Evolutionary conservation across 2,329 filamentous ascomycete species (phyloP), one percentile per base, ranked within the genome.

Genomic region (Elsinoe batatas): DNA sequence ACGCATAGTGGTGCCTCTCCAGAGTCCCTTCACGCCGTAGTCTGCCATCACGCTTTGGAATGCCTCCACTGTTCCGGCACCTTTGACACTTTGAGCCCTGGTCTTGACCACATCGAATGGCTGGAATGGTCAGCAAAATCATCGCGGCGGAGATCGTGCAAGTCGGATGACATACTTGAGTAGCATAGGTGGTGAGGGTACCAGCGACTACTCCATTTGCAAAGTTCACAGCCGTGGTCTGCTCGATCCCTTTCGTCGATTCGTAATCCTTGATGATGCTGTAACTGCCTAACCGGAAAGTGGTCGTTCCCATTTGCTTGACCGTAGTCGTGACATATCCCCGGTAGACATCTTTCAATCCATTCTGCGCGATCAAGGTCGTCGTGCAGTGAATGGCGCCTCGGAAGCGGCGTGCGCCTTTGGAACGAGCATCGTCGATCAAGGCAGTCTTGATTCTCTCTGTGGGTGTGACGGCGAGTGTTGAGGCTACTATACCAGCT

Each of bases 401-500:
- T 1, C 68, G 69, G 64, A 81, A 83, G 15, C 74, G 69, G 36
- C 70, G 73, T 33, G 74, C 69, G 0, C 62, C 66, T 12, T 38
- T 30, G 5, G 64, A 68, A 42, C 79, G 68, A 6, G 79, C 80
- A 62, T 84, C 81, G 64, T 84, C 81, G 58, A 84, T 84, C 5
- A 85, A 64, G 0, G 82, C 82, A 1, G 83, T 87, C 65, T 86
- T 87, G 63, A 87, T 79, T 13, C 83, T 74, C 63, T 87, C 83
- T 0, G 81, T 84, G 0, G 83, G 83, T 1, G 83, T 87, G 1
- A 87, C 83, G 1, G 81, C 82, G n/a, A 79, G 75, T 0, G 83
- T 72, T 55, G 76, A 81, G 15, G 83, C 82, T 0, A 83, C 75
- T 0, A 81, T 75, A 0, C 83, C 83, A 0, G 81, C 79, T 1